A percentile compares a stretch with the other conserved stretches of the same genome.
phyloP scores from a whole-genome alignment of 129 eudicot genomes.

The sunflower (Helianthus annuus) region HanXRQr2.0-SUNRISE NC_035448.2:16915945-16916444 shows the following conservation, averaged over 20 bases:
- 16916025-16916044: slow-evolving; percentile 40
- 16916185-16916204: slow-evolving; percentile 74
- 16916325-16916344: slow-evolving; percentile 38
- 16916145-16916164: slow-evolving; percentile 90
- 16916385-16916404: slow-evolving; percentile 45
- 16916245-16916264: slow-evolving; percentile 50
- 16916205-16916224: slow-evolving; percentile 74
- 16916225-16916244: slow-evolving; percentile 79
- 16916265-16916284: slow-evolving; percentile 48
- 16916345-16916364: slow-evolving; percentile 32
- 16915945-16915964: slow-evolving; percentile 70
- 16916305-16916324: slow-evolving; percentile 30
- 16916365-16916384: slow-evolving; percentile 40
- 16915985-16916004: slow-evolving; percentile 47
- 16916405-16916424: slow-evolving; percentile 94
- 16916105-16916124: slow-evolving; percentile 21
- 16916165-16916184: slow-evolving; percentile 99
- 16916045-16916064: slow-evolving; percentile 51
- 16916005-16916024: slow-evolving; percentile 37
- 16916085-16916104: slow-evolving; percentile 36
- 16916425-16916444: slow-evolving; percentile 98
- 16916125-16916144: slow-evolving; percentile 50
- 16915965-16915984: slow-evolving; percentile 68
- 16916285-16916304: slow-evolving; percentile 43
- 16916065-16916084: slow-evolving; percentile 50